Base-by-base conservation (phyloP, 1,139 yeast species). In the Pichia sp. region DNA sequence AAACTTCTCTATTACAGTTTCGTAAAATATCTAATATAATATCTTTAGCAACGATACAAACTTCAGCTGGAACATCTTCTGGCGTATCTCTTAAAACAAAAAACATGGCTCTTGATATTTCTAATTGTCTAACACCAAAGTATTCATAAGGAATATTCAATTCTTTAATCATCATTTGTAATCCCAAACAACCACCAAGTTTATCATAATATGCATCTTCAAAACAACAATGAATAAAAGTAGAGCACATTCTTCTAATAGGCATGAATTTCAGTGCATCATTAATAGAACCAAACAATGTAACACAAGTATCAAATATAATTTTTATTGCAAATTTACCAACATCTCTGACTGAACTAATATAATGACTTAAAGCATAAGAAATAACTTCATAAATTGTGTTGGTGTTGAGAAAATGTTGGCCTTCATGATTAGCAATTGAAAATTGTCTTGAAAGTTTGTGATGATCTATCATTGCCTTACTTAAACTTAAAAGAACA, bases 61-160 rank as follows among this genome's bases (percentile, higher is more conserved):
- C 94, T 50, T 75, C 79, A 42, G 77, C 72, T 0, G 98, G 96
- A 1, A 93, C 93, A 38, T 89, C 94, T 10, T 79, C 74, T 0
- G 96, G 93, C 0, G 94, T 84, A 56, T 93, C 99, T 56, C 94
- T 78, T 46, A 91, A 67, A 3, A 91, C 95, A 62, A 89, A 93
- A 52, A 91, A 79, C 57, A 91, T 74, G 0, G 96, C 88, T 36
- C 95, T 75, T 4, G 87, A 80, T 35, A 91, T 70, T 57, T 91
- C 97, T 51, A 84, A 75, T 57, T 88, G 96, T 31, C 93, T 74
- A 37, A 77, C 73, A 42, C 75, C 73, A 53, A 91, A 78, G 80
- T 95, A 88, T 1, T 70, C 65, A 2, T 77, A 67, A 1, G 95
- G 85, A 35, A 86, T 74, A 1, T 68, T 72, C 33, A 86, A 66